Percentiles rank a stretch among this genome's conserved stretches.
Conservation (phyloP, 192 early-diverging fungal genomes). For the Podochytrium sp. region DNA sequence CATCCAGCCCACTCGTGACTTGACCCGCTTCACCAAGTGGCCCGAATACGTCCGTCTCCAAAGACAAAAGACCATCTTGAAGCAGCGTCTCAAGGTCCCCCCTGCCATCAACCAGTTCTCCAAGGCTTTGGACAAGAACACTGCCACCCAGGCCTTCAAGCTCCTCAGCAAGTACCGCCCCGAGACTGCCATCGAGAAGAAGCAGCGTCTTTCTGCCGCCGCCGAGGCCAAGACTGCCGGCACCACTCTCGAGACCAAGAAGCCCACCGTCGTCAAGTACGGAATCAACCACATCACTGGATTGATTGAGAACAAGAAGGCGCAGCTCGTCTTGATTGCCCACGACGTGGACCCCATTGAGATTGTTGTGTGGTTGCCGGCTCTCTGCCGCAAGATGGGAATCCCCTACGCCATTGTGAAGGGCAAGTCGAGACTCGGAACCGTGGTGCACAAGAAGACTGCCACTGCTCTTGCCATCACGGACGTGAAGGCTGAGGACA, state of each 20-base stretch:
- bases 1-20: constrained; percentile 93
- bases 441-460: constrained; percentile 99
- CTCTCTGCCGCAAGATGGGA: constrained; percentile 99
- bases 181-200: constrained; percentile 97
- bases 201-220: constrained; percentile 82
- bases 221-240: constrained; percentile 89
- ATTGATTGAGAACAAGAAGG: constrained; percentile 98
- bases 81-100: constrained; percentile 98
- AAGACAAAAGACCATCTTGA: constrained; percentile 96
- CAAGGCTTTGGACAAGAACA: constrained; percentile 97
- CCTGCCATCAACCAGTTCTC: constrained; percentile 99
- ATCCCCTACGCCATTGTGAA: constrained; percentile 99
- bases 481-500: constrained; percentile 95
- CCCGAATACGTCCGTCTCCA: constrained; percentile 99
- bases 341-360: constrained; percentile 99
- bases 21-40: constrained; percentile 98
- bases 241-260: constrained; percentile 87
- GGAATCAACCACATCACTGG: constrained; percentile 99
- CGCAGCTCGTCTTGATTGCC: constrained; percentile 98
- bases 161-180: constrained; percentile 99
- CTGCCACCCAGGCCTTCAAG: constrained; percentile 97
- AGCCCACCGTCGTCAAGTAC: constrained; percentile 97
- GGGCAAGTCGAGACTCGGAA: constrained; percentile 97
- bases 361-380: constrained; percentile 98
- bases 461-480: constrained; percentile 95